phyloP scores from a whole-genome alignment of 2,329 filamentous ascomycete species.

The Biscogniauxia marginata region DNA sequence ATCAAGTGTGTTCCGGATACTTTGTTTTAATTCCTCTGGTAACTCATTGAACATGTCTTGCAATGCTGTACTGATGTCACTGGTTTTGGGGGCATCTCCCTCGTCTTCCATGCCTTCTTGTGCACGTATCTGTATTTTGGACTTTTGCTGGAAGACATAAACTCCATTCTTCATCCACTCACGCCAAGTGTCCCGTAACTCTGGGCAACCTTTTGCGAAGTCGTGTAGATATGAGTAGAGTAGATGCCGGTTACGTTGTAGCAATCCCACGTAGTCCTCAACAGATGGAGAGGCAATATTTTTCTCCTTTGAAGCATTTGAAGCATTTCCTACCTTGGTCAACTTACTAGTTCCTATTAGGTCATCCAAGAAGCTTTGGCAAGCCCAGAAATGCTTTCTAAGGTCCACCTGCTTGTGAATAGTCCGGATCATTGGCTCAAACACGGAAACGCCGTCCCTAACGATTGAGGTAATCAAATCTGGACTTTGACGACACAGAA shows the following conservation, averaged over 20 bases:
- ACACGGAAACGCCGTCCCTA: slow-evolving; percentile 63
- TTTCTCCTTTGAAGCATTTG: slow-evolving; percentile 25
- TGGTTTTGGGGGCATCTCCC: not conserved
- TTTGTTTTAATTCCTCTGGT: slow-evolving; percentile 41
- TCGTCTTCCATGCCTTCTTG: not conserved
- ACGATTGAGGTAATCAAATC: slow-evolving; percentile 71
- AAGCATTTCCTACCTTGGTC: slow-evolving; percentile 39
- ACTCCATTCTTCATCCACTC: slow-evolving; percentile 59
- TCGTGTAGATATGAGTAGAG: slow-evolving; percentile 72
- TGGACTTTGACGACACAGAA: slow-evolving; percentile 66
- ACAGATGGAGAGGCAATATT: slow-evolving; percentile 54
- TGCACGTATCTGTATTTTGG: not conserved
- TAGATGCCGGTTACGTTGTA: slow-evolving; percentile 62
- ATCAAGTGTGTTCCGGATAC: slow-evolving; percentile 54
- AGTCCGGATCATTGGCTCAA: slow-evolving; percentile 71
- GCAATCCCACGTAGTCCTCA: slow-evolving; percentile 67
- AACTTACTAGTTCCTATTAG: slow-evolving; percentile 61
- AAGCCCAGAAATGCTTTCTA: slow-evolving; percentile 64
- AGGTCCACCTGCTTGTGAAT: slow-evolving; percentile 72
- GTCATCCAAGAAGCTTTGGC: slow-evolving; percentile 68
- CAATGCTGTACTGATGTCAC: slow-evolving; percentile 41
- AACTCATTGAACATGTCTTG: slow-evolving; percentile 46
- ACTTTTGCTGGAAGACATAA: slow-evolving; percentile 49
- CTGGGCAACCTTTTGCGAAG: slow-evolving; percentile 65
- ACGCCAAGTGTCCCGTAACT: slow-evolving; percentile 60